Percentiles rank a stretch among this genome's conserved stretches.
Conservation (phyloP, 31 red algal species). For the Bonnemaisonia californica region DNA sequence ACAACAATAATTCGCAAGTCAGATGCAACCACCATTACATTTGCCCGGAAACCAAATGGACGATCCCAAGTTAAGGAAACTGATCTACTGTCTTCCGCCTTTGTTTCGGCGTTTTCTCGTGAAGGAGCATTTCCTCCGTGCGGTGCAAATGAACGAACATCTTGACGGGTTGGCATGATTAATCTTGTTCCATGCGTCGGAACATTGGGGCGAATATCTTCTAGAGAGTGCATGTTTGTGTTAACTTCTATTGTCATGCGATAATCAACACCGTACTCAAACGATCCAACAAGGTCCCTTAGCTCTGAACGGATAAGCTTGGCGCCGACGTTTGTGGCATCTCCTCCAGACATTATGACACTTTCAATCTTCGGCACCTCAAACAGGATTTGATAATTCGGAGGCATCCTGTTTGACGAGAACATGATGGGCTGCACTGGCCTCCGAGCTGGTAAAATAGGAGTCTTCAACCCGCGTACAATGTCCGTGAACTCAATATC, state of each 20-base stretch:
- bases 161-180: conserved; percentile 50
- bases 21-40: conserved; percentile 86
- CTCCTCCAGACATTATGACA: conserved; percentile 77
- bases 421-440: conserved; percentile 87
- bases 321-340: conserved; percentile 48
- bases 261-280: conserved; percentile 92
- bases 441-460: conserved; percentile 68
- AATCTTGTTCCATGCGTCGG: conserved; percentile 54
- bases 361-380: conserved; percentile 72
- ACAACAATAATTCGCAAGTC: conserved; percentile 78
- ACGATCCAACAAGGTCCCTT: conserved; percentile 68
- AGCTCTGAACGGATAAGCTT: conserved; percentile 71
- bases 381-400: conserved; percentile 84
- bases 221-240: conserved; percentile 70
- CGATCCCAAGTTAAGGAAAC: conserved; percentile 81
- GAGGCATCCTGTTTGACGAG: conserved; percentile 86
- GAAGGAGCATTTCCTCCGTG: neutral
- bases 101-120: neutral
- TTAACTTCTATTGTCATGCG: conserved; percentile 85
- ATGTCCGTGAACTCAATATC: conserved; percentile 88
- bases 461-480: conserved; percentile 84
- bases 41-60: conserved; percentile 83
- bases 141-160: neutral
- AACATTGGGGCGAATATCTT: conserved; percentile 61
- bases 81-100: conserved; percentile 30